phyloP scores from a whole-genome alignment of 2,329 filamentous ascomycete genomes.

The Exophiala viscosa region DNA sequence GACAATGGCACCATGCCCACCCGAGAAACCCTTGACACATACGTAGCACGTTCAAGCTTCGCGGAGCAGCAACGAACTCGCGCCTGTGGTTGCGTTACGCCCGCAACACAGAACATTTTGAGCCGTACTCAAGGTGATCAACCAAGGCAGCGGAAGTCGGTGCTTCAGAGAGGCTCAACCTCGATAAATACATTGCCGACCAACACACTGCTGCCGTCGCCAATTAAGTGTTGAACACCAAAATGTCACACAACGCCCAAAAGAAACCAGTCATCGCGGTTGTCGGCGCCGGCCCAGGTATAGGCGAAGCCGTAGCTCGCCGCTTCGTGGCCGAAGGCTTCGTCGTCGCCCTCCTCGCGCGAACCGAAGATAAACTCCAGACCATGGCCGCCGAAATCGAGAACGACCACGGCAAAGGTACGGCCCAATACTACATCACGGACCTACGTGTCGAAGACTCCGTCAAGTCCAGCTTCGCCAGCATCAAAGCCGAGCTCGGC shows the following conservation, averaged over 20 bases:
- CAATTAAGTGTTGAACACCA: neutral
- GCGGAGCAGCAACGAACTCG: no score
- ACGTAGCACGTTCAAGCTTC: no score
- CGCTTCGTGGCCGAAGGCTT: conserved; percentile 23
- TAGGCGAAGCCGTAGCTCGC: conserved; percentile 23
- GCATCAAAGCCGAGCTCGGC: conserved; percentile 18
- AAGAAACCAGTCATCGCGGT: conserved; percentile 24
- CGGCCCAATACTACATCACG: conserved; percentile 22
- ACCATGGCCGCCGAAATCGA: conserved; percentile 21
- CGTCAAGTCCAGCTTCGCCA: conserved; percentile 16
- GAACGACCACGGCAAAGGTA: conserved; percentile 13
- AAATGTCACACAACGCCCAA: conserved; percentile 17
- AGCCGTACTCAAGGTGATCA: no score
- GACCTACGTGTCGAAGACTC: conserved; percentile 17
- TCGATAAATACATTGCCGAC: no score
- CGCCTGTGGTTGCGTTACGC: no score
- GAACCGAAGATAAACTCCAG: conserved; percentile 23
- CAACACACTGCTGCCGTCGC: neutral
- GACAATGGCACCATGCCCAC: no score
- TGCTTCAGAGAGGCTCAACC: no score
- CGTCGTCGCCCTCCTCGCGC: conserved; percentile 20
- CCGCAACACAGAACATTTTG: no score
- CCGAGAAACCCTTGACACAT: no score
- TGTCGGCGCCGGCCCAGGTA: conserved; percentile 23
- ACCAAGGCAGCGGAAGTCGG: no score